Base-by-base conservation (phyloP, 2,329 filamentous ascomycete genomes). In the Diaporthe capsici region DNA sequence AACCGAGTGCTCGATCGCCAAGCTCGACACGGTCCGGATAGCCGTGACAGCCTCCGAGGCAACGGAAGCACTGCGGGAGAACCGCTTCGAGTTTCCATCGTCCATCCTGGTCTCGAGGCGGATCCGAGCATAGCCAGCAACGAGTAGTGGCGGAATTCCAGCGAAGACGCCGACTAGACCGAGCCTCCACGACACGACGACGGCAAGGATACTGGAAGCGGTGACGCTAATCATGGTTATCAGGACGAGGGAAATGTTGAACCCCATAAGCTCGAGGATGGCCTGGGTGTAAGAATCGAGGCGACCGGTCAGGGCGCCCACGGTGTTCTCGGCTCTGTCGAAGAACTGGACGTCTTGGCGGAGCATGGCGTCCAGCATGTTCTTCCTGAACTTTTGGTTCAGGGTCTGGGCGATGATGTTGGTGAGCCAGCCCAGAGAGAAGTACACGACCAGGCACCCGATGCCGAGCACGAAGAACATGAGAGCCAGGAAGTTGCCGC, bases 261-360 rank as follows among this genome's bases (percentile, higher is more conserved):
- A 84, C 0, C 85, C 84, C 84, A 86, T 86, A 1, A 87, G 81
- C 76, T 86, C 85, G 28, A 85, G 78, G 49, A 87, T 81, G 3
- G 82, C 78, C 75, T 86, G 83, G 2, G 63, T 37, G 12, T 85
- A 82, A 42, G 53, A 51, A 17, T 68, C 63, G 22, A 68, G 44
- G 20, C 63, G 63, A 13, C 63, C 44, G 22, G 63, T 51, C 1
- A 68, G 31, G 20, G 63, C 63, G 63, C 63, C 63, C 4, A 68
- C 63, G 1, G 28, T 68, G 44, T 68, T 68, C 44, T 68, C 63
- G 44, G 63, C 28, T 17, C 63, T 51, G 63, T 68, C 63, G 31
- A 68, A 68, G 12, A 68, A 68, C 17, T 68, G 44, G 22, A 68
- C 20, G 31, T 68, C 63, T 39, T 68, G 63, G 17, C 63, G 63